A percentile compares a stretch with the other conserved stretches of the same genome.
These are phyloP conservation scores for Fusarium siculi DNA, from an alignment of 2,329 filamentous ascomycete species.

Conservation along the genomic window DNA sequence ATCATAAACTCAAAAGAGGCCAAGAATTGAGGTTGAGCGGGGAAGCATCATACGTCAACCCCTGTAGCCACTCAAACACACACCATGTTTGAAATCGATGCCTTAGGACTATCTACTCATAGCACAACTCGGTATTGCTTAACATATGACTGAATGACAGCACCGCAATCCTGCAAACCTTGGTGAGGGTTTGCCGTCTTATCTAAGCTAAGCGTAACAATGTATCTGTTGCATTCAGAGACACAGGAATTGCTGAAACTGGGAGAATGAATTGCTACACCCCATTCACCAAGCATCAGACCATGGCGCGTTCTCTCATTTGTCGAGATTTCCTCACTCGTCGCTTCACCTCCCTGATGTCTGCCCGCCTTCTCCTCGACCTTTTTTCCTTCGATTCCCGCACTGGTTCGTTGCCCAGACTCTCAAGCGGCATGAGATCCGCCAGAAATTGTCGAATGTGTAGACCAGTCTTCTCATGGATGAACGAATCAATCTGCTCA, in stretches of 20 bases:
- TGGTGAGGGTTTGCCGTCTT: neutral
- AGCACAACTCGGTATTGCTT: neutral
- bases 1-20: neutral
- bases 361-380: constrained; percentile 44
- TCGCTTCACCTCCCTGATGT: constrained; percentile 51
- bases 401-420: constrained; percentile 49
- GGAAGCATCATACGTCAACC: constrained; percentile 20
- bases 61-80: constrained; percentile 14
- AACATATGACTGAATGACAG: neutral
- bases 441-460: constrained; percentile 65
- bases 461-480: constrained; percentile 62
- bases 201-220: constrained; percentile 3
- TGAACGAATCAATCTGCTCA: constrained; percentile 62
- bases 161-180: neutral
- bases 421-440: constrained; percentile 63
- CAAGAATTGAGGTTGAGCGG: constrained; percentile 18
- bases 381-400: constrained; percentile 42
- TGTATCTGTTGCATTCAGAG: constrained; percentile 2
- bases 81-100: neutral
- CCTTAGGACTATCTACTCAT: neutral
- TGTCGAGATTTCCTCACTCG: constrained; percentile 50
- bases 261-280: constrained; percentile 4
- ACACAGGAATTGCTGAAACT: neutral
- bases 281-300: constrained; percentile 5
- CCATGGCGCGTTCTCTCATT: constrained; percentile 19